Evolutionary conservation across 306 rosid species (phyloP).

Genomic region (Malus domestica): DNA sequence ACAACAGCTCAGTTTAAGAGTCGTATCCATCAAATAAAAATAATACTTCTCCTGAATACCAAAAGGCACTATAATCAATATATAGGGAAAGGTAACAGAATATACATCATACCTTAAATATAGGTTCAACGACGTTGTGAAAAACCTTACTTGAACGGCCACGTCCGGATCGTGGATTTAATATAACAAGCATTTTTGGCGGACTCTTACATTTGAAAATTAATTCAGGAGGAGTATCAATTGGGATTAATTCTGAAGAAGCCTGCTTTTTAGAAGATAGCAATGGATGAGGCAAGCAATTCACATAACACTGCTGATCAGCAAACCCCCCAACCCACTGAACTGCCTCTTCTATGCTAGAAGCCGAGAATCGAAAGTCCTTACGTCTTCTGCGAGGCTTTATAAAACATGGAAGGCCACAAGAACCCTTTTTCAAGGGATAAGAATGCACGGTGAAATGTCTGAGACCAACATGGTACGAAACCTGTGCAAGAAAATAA

Average conservation of each 20-base stretch:
- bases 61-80: constrained; percentile 6
- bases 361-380: constrained; percentile 78
- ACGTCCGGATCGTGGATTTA: constrained; percentile 92
- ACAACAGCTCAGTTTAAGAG: not conserved
- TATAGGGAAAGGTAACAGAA: constrained; percentile 5
- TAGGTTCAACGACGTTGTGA: constrained; percentile 77
- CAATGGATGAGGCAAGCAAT: constrained; percentile 95
- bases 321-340: constrained; percentile 98
- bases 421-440: constrained; percentile 64
- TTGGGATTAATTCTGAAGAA: constrained; percentile 73
- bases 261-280: constrained; percentile 92
- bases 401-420: constrained; percentile 70
- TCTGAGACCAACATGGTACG: constrained; percentile 89
- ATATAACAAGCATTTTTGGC: constrained; percentile 90
- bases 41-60: constrained; percentile 4
- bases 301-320: constrained; percentile 85
- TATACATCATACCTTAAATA: constrained; percentile 57
- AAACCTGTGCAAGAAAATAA: constrained; percentile 59
- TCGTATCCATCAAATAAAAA: not conserved
- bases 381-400: constrained; percentile 63
- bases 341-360: constrained; percentile 79
- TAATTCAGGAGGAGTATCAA: constrained; percentile 89
- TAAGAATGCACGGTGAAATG: constrained; percentile 90
- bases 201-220: constrained; percentile 90
- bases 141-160: constrained; percentile 98